Percentiles rank a stretch among this genome's conserved stretches.
phyloP scores from a whole-genome alignment of 2,329 filamentous ascomycete genomes.

The Penicillium sp. region DNA sequence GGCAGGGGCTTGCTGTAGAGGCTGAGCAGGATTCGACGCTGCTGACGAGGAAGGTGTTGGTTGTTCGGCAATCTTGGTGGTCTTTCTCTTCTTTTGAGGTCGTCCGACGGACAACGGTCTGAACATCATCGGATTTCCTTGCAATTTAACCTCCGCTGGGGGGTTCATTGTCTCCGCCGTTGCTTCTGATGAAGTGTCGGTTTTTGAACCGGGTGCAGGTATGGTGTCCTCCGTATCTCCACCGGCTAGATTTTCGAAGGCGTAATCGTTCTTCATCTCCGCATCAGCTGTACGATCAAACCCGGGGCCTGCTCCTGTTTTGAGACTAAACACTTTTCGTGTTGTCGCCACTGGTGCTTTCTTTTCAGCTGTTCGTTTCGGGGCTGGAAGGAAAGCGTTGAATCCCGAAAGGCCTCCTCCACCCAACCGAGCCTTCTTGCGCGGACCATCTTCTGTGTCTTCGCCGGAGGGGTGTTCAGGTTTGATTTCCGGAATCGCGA shows the following conservation, averaged over 20 bases:
- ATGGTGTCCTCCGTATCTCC: conserved; percentile 32
- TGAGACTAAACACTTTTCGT: conserved; percentile 65
- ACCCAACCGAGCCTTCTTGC: conserved; percentile 68
- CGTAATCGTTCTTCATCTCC: conserved; percentile 32
- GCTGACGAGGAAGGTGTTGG: conserved; percentile 13
- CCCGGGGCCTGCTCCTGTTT: conserved; percentile 77
- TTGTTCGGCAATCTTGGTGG: conserved; percentile 27
- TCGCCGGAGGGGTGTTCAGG: conserved; percentile 32
- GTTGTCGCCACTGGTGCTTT: conserved; percentile 41
- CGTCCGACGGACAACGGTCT: conserved; percentile 80
- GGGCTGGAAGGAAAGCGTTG: conserved; percentile 80
- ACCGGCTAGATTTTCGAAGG: conserved; percentile 31
- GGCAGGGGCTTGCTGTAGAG: conserved; percentile 6
- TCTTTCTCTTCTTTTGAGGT: conserved; percentile 68
- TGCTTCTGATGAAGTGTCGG: conserved; percentile 7
- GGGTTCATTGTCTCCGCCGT: conserved; percentile 11
- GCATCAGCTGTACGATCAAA: conserved; percentile 65
- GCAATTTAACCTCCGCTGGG: conserved; percentile 48
- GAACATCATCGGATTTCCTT: conserved; percentile 82
- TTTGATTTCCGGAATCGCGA: conserved; percentile 65
- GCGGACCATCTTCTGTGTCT: conserved; percentile 52
- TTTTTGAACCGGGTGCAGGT: conserved; percentile 23
- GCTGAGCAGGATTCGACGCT: conserved; percentile 15
- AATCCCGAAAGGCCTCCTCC: conserved; percentile 73
- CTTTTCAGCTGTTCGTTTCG: conserved; percentile 56